These are phyloP conservation scores for Cephalotrichum gorgonifer DNA, from an alignment of 2,329 filamentous ascomycete species.

Conservation along the genomic window DNA sequence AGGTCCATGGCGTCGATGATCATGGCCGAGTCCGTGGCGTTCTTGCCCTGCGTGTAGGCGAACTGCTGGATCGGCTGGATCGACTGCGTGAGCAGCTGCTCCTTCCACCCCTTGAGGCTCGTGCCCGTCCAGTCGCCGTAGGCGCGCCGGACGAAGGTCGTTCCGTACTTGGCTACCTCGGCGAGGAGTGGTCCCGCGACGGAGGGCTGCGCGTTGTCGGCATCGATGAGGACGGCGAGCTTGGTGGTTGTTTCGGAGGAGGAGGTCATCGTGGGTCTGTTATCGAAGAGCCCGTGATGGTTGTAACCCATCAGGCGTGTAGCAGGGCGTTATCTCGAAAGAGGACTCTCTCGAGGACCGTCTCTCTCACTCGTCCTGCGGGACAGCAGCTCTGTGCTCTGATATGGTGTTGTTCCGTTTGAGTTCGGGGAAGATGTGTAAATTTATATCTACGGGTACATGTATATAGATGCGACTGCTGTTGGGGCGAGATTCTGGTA, in stretches of 20 bases:
- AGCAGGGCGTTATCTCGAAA: no score
- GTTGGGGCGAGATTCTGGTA: no score
- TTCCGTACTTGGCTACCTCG: conserved; percentile 23
- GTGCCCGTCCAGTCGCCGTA: conserved; percentile 23
- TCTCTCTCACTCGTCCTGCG: no score
- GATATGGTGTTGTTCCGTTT: no score
- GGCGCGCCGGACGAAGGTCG: conserved; percentile 17
- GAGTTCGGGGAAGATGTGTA: no score
- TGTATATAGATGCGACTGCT: no score
- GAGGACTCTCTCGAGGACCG: no score
- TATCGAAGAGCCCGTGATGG: neutral
- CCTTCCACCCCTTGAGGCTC: conserved; percentile 18
- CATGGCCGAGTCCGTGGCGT: conserved; percentile 23
- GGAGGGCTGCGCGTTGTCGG: conserved; percentile 17
- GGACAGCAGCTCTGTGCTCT: no score
- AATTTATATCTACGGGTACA: no score
- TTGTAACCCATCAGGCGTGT: no score
- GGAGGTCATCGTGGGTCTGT: neutral
- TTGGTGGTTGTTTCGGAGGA: conserved; percentile 11
- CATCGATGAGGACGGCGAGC: conserved; percentile 22
- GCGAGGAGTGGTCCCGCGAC: conserved; percentile 13
- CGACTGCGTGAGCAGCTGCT: conserved; percentile 17
- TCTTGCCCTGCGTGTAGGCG: conserved; percentile 23
- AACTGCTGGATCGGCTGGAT: conserved; percentile 26
- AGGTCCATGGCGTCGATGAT: conserved; percentile 27